Evolutionary conservation across 2,329 filamentous ascomycete genomes (phyloP).

Genomic region (Berkeleyomyces basicola): DNA sequence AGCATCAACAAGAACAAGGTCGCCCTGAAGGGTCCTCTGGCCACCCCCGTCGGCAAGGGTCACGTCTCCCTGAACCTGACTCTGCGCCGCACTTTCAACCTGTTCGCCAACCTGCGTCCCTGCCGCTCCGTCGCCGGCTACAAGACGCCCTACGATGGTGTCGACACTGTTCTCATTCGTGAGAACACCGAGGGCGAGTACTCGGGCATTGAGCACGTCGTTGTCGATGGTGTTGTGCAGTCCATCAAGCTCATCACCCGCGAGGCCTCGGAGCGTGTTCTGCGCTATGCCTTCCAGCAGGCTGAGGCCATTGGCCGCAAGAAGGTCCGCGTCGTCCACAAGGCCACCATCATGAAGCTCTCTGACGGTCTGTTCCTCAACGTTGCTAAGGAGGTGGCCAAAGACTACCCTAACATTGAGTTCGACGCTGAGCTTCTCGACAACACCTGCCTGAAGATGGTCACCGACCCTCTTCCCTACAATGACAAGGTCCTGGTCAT

Average conservation of each 20-base stretch:
- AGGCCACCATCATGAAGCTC: conserved; percentile 99
- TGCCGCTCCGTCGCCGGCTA: conserved; percentile 93
- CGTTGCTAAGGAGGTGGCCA: conserved; percentile 68
- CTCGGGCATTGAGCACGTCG: conserved; percentile 96
- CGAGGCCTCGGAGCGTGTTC: conserved; percentile 84
- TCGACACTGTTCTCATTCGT: conserved; percentile 93
- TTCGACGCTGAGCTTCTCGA: conserved; percentile 97
- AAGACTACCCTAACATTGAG: conserved; percentile 90
- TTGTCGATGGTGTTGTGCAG: conserved; percentile 95
- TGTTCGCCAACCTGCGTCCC: conserved; percentile 96
- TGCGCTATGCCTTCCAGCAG: conserved; percentile 97
- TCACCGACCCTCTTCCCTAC: conserved; percentile 88
- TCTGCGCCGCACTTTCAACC: conserved; percentile 96
- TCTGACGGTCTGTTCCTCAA: conserved; percentile 94
- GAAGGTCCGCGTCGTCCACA: conserved; percentile 97
- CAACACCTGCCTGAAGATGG: conserved; percentile 98
- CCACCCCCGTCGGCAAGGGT: conserved; percentile 94
- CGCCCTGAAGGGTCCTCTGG: conserved; percentile 92
- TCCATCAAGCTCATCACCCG: conserved; percentile 98
- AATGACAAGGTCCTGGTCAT: conserved; percentile 98
- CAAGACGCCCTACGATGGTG: conserved; percentile 96
- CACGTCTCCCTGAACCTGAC: conserved; percentile 98
- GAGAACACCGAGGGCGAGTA: conserved; percentile 99
- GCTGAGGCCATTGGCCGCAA: conserved; percentile 79
- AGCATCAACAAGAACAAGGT: conserved; percentile 94